These are phyloP conservation scores for Graphilbum fragrans DNA, from an alignment of 2,329 filamentous ascomycete genomes.

Conservation along the genomic window DNA sequence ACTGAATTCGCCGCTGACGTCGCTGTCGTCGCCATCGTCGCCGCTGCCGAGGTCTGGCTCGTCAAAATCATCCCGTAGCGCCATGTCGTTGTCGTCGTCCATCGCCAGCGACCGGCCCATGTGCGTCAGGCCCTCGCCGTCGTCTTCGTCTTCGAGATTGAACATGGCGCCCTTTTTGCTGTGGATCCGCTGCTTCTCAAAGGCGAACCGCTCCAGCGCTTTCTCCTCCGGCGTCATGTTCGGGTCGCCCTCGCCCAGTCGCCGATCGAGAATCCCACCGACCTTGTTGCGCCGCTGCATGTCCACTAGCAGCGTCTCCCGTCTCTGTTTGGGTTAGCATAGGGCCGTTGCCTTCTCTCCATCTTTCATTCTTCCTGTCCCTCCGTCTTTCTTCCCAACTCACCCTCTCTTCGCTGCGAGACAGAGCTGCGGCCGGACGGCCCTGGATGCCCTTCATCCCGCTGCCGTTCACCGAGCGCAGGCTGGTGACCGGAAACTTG, in stretches of 20 bases:
- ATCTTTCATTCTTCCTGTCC: background rate
- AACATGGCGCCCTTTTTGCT: conserved; percentile 66
- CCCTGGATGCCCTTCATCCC: conserved; percentile 51
- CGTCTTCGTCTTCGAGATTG: conserved; percentile 77
- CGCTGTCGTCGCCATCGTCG: conserved; percentile 45
- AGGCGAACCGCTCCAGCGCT: conserved; percentile 80
- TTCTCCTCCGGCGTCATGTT: conserved; percentile 88
- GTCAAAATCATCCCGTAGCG: conserved; percentile 60
- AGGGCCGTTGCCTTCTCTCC: background rate
- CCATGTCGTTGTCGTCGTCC: conserved; percentile 28
- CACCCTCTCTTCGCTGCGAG: conserved; percentile 74
- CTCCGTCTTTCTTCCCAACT: conserved; percentile 12
- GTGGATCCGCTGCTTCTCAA: conserved; percentile 70
- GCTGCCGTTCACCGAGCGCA: conserved; percentile 39
- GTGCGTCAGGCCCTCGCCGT: conserved; percentile 64
- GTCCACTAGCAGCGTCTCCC: conserved; percentile 75
- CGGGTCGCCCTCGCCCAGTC: conserved; percentile 92
- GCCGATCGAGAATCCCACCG: conserved; percentile 81
- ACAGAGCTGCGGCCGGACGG: conserved; percentile 74
- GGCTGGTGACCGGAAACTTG: conserved; percentile 77
- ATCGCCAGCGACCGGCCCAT: conserved; percentile 64
- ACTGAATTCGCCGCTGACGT: conserved; percentile 39
- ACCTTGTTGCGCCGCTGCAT: conserved; percentile 84
- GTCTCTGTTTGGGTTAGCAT: conserved; percentile 37
- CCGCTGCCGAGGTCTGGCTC: conserved; percentile 62